A percentile compares a stretch with the other conserved stretches of the same genome.
Evolutionary conservation across 805 yeast genomes (phyloP).

Genomic region (Cyberlindnera americana): DNA sequence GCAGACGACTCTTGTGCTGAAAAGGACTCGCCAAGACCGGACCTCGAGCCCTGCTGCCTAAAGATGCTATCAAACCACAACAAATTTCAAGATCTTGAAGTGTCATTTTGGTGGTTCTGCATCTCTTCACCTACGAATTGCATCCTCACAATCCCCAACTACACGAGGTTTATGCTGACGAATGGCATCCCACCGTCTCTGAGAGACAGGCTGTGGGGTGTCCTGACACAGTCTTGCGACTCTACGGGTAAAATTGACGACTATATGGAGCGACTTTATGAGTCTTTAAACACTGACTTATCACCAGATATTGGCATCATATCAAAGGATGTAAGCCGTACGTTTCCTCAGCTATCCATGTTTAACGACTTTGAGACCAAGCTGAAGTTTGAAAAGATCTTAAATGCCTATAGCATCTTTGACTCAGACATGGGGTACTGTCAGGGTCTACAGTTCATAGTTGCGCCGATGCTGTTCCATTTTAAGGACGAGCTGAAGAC

Average conservation of each 20-base stretch:
- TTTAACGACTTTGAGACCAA: constrained; percentile 41
- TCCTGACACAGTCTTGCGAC: constrained; percentile 24
- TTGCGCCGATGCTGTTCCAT: constrained; percentile 52
- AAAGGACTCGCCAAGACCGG: constrained; percentile 6
- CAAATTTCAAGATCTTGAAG: constrained; percentile 29
- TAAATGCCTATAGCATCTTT: constrained; percentile 60
- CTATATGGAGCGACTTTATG: constrained; percentile 32
- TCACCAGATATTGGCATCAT: constrained; percentile 44
- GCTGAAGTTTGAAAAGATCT: constrained; percentile 45
- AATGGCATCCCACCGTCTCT: constrained; percentile 42
- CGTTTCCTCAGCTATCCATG: constrained; percentile 52
- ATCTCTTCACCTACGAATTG: constrained; percentile 42
- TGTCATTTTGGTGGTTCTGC: constrained; percentile 42
- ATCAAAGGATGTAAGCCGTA: constrained; percentile 54
- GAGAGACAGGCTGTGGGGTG: constrained; percentile 43
- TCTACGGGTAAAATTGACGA: constrained; percentile 18
- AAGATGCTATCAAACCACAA: constrained; percentile 10
- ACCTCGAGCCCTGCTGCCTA: constrained; percentile 24
- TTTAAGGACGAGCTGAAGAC: constrained; percentile 37
- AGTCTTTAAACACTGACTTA: constrained; percentile 37
- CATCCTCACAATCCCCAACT: constrained; percentile 43
- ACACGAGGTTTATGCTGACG: constrained; percentile 39
- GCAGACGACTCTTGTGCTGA: constrained; percentile 24
- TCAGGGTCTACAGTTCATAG: constrained; percentile 62
- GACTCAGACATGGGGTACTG: constrained; percentile 67